A percentile compares a stretch with the other conserved stretches of the same genome.
Evolutionary conservation across 306 rosid genomes (phyloP).

Genomic region (Gastrolobium bilobum): DNA sequence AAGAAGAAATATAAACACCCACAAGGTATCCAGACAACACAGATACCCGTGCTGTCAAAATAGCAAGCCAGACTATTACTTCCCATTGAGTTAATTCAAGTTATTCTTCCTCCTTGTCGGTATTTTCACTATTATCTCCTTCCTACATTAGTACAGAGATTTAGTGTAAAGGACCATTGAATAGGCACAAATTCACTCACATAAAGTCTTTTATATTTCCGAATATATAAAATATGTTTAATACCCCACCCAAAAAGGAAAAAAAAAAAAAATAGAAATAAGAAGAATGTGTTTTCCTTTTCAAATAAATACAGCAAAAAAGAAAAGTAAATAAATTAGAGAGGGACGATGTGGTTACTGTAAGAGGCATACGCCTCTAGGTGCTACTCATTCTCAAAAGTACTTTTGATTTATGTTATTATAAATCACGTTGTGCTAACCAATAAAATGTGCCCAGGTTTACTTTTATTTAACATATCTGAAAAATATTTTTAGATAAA

Average conservation of each 20-base stretch:
- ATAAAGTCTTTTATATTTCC: not conserved
- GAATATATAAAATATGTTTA: constrained; percentile 29
- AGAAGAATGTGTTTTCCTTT: not conserved
- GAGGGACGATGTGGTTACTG: not conserved
- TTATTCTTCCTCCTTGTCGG: constrained; percentile 74
- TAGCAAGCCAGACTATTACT: constrained; percentile 86
- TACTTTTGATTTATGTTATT: not conserved
- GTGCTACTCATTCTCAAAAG: not conserved
- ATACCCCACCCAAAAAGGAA: not conserved
- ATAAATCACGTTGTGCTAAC: not conserved
- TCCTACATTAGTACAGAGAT: constrained; percentile 54
- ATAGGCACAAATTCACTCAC: constrained; percentile 25
- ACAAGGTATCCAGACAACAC: constrained; percentile 90
- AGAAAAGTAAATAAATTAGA: not conserved
- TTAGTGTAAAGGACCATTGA: constrained; percentile 24
- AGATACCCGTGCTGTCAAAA: constrained; percentile 85
- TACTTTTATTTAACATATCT: no score
- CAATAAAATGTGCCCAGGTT: not conserved
- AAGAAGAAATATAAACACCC: constrained; percentile 4
- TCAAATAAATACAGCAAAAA: constrained; percentile 28
- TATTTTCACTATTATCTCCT: constrained; percentile 53
- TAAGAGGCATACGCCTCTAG: not conserved
- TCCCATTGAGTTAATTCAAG: constrained; percentile 79
- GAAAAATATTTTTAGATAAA: no score
- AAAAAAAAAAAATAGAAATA: not conserved